phyloP scores from a whole-genome alignment of 176 grass and related monocot species.

The Bonia amplexicaulis region DNA sequence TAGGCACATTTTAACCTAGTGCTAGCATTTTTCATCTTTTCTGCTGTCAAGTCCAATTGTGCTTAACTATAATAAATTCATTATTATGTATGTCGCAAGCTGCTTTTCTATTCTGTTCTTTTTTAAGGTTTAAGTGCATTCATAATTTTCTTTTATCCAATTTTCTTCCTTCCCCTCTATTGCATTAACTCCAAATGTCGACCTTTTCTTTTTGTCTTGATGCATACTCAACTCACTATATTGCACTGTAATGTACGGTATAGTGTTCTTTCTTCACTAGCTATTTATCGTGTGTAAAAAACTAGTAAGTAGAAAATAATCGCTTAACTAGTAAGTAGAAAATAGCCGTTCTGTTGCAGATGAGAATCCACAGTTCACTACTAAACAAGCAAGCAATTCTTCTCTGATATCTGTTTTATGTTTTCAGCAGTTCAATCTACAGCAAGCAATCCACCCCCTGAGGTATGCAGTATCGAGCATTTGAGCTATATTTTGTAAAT shows the following conservation, averaged over 20 bases:
- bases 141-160: background rate
- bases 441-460: slow-evolving; percentile 25
- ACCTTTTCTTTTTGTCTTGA: background rate
- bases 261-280: background rate
- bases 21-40: background rate
- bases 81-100: background rate
- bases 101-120: background rate
- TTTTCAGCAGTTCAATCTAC: slow-evolving; percentile 57
- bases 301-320: background rate
- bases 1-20: background rate
- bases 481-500: background rate
- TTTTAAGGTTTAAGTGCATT: background rate
- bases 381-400: background rate
- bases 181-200: background rate
- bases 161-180: background rate
- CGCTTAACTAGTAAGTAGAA: background rate
- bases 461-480: slow-evolving; percentile 44
- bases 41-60: background rate
- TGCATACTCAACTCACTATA: background rate
- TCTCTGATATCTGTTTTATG: slow-evolving; percentile 32
- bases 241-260: background rate
- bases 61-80: background rate
- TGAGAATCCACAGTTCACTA: background rate
- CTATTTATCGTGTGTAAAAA: background rate
- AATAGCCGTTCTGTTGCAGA: background rate